phyloP scores from a whole-genome alignment of 306 rosid genomes.

The Cicer arietinum region DNA sequence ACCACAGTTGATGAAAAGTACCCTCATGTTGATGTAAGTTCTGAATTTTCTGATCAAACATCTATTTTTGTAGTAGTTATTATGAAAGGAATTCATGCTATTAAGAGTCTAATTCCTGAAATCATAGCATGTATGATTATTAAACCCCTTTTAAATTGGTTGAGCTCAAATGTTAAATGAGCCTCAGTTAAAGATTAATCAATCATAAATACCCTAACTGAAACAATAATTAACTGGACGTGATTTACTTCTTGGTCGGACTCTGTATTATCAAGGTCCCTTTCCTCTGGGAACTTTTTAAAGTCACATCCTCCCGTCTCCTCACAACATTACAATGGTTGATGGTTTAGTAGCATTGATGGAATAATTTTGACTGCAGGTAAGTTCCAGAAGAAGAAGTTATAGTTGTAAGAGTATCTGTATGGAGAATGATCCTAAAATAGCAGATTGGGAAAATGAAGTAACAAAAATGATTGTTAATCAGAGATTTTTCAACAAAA shows the following conservation, averaged over 20 bases:
- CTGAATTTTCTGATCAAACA: conserved; percentile 1
- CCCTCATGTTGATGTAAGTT: conserved; percentile 60
- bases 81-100: neutral
- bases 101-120: neutral
- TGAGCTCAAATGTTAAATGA: too few relatives aligned
- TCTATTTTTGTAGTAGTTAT: conserved; percentile 7
- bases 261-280: too few relatives aligned
- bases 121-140: neutral
- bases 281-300: too few relatives aligned
- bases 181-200: too few relatives aligned
- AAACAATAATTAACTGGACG: too few relatives aligned
- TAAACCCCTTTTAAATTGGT: neutral
- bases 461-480: conserved; percentile 55
- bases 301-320: too few relatives aligned
- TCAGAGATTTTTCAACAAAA: conserved; percentile 54
- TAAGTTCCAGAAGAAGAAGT: conserved; percentile 51
- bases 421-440: conserved; percentile 43
- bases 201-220: too few relatives aligned
- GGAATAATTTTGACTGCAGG: conserved; percentile 42
- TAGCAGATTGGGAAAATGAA: conserved; percentile 47
- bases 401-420: conserved; percentile 57
- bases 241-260: too few relatives aligned
- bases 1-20: conserved; percentile 46
- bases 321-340: too few relatives aligned
- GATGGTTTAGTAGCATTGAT: neutral